phyloP scores from a whole-genome alignment of 768 basidiomycete species.

The Serendipita indica region DNA sequence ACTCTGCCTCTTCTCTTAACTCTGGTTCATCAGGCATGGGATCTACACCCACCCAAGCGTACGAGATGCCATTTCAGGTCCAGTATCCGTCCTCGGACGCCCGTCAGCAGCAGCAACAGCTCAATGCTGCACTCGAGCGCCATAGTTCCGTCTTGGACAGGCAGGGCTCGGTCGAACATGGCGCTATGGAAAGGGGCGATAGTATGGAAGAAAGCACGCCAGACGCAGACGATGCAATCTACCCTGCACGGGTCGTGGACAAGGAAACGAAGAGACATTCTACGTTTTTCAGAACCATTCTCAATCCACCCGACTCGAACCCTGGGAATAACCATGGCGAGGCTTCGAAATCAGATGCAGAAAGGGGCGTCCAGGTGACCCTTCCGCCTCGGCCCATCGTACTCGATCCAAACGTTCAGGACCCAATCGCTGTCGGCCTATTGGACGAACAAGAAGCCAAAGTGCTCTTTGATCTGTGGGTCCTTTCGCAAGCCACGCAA shows the following conservation, averaged over 20 bases:
- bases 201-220: slow-evolving; percentile 24
- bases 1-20: neutral
- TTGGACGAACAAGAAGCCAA: slow-evolving; percentile 55
- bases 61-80: slow-evolving; percentile 10
- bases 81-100: slow-evolving; percentile 26
- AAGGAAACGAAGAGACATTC: slow-evolving; percentile 56
- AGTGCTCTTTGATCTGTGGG: slow-evolving; percentile 44
- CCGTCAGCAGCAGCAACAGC: slow-evolving; percentile 41
- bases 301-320: slow-evolving; percentile 35
- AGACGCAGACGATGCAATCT: slow-evolving; percentile 45
- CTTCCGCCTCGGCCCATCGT: slow-evolving; percentile 1
- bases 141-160: too few relatives aligned
- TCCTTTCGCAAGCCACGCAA: too few relatives aligned
- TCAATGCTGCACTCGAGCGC: slow-evolving; percentile 30
- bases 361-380: neutral
- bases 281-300: slow-evolving; percentile 72
- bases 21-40: slow-evolving; percentile 15
- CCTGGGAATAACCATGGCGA: neutral
- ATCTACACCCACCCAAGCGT: slow-evolving; percentile 16
- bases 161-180: too few relatives aligned
- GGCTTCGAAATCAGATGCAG: neutral
- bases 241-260: slow-evolving; percentile 60
- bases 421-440: slow-evolving; percentile 60
- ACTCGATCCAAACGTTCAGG: slow-evolving; percentile 26
- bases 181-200: too few relatives aligned